Conservation (phyloP, 805 yeast species). For the Cyberlindnera saturnus region DNA sequence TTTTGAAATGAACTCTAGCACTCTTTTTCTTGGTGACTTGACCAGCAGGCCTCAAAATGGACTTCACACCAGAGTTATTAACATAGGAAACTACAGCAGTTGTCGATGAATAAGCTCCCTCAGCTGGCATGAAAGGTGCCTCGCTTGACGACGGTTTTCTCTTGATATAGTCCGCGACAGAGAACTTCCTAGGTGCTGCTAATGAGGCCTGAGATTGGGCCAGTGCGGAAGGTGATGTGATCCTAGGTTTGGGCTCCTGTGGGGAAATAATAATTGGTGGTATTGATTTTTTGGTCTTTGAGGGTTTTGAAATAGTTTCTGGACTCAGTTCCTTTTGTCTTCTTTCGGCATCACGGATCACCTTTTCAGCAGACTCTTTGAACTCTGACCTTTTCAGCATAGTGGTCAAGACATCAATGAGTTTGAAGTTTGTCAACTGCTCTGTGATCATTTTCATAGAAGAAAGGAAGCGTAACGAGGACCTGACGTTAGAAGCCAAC, state of each 20-base stretch:
- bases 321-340: background rate
- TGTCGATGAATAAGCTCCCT: too few species aligned
- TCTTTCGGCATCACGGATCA: background rate
- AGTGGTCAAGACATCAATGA: background rate
- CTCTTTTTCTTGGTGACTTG: background rate
- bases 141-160: too few species aligned
- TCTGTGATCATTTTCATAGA: background rate
- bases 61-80: background rate
- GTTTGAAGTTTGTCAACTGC: background rate
- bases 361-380: background rate
- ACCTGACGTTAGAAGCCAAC: background rate
- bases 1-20: background rate
- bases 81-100: background rate
- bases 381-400: background rate
- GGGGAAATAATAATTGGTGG: background rate
- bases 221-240: too few species aligned
- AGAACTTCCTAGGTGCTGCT: too few species aligned
- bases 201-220: too few species aligned
- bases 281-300: background rate
- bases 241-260: background rate
- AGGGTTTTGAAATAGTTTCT: background rate
- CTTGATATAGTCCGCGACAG: too few species aligned
- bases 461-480: background rate
- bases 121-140: too few species aligned
- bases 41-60: background rate